A percentile compares a stretch with the other conserved stretches of the same genome.
Evolutionary conservation across 257 asterid species (phyloP).

Genomic region (Solanum pennellii): DNA sequence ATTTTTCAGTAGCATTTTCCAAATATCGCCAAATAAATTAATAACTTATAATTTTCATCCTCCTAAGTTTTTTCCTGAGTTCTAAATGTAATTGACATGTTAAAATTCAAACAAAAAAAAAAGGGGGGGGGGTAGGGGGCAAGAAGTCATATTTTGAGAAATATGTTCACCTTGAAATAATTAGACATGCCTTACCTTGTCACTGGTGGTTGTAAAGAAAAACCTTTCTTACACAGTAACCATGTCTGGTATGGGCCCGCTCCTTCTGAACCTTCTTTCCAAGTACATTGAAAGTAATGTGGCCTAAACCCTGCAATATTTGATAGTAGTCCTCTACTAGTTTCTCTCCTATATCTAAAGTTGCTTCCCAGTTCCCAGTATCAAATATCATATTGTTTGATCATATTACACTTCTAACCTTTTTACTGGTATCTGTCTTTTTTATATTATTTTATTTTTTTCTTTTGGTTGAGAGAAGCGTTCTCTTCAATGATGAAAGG

Average conservation of each 20-base stretch:
- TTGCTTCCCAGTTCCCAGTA: not conserved
- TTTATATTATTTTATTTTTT: not conserved
- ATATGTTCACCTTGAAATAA: not conserved
- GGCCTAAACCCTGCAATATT: not conserved
- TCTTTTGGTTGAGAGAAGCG: constrained; percentile 35
- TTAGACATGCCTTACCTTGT: not conserved
- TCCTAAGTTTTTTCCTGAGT: no score
- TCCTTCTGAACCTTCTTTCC: constrained; percentile 59
- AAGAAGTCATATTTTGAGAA: not conserved
- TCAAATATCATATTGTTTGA: not conserved
- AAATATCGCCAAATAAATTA: no score
- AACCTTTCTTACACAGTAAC: not conserved
- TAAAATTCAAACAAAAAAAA: no score
- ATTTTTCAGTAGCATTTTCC: no score
- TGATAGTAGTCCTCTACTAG: not conserved
- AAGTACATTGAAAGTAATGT: constrained; percentile 73
- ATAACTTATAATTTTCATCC: no score
- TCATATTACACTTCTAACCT: not conserved
- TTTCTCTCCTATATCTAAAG: not conserved
- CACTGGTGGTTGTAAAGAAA: not conserved
- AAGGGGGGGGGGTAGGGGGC: no score
- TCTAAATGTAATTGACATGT: no score
- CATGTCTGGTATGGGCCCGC: not conserved
- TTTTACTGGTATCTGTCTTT: not conserved
- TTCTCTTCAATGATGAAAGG: constrained; percentile 88